Percentiles rank a stretch among this genome's conserved stretches.
Evolutionary conservation across 2,329 filamentous ascomycete species (phyloP).

Genomic region (Pseudogymnoascus verrucosus): DNA sequence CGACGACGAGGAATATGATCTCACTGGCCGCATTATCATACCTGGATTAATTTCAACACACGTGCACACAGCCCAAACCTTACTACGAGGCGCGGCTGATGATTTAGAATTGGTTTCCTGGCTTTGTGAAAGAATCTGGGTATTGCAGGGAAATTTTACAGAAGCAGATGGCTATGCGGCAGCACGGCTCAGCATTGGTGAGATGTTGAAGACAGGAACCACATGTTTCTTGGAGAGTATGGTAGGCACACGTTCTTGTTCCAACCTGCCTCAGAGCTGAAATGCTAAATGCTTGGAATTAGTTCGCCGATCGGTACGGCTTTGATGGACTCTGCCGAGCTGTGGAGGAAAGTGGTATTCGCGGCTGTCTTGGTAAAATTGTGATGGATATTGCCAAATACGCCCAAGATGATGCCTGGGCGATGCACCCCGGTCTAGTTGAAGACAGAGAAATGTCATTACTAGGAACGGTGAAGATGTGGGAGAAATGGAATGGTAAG

Average conservation of each 20-base stretch:
- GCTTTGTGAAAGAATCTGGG: slow-evolving; percentile 45
- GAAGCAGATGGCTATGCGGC: slow-evolving; percentile 41
- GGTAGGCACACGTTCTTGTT: slow-evolving; percentile 26
- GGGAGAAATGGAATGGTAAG: slow-evolving; percentile 29
- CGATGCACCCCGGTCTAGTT: slow-evolving; percentile 36
- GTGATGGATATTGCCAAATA: slow-evolving; percentile 38
- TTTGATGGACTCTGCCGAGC: slow-evolving; percentile 37
- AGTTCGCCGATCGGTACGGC: slow-evolving; percentile 39
- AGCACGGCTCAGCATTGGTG: slow-evolving; percentile 39
- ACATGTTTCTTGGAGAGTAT: slow-evolving; percentile 46
- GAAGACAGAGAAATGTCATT: slow-evolving; percentile 32
- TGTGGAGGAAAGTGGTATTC: slow-evolving; percentile 37
- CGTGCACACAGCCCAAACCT: slow-evolving; percentile 41
- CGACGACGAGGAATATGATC: slow-evolving; percentile 26
- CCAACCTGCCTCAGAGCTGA: neutral
- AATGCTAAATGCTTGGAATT: neutral
- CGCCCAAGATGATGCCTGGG: slow-evolving; percentile 34
- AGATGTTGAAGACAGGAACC: slow-evolving; percentile 43
- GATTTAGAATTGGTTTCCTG: slow-evolving; percentile 42
- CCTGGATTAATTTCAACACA: slow-evolving; percentile 44
- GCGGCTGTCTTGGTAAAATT: slow-evolving; percentile 30
- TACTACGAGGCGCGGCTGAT: slow-evolving; percentile 38
- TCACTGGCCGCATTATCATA: slow-evolving; percentile 38
- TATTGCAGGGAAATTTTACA: slow-evolving; percentile 37
- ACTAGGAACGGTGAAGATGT: slow-evolving; percentile 27